Percentiles rank a stretch among this genome's conserved stretches.
These are phyloP conservation scores for Pythium folliculosum DNA, from an alignment of 352 stramenopile species.

Conservation along the genomic window DNA sequence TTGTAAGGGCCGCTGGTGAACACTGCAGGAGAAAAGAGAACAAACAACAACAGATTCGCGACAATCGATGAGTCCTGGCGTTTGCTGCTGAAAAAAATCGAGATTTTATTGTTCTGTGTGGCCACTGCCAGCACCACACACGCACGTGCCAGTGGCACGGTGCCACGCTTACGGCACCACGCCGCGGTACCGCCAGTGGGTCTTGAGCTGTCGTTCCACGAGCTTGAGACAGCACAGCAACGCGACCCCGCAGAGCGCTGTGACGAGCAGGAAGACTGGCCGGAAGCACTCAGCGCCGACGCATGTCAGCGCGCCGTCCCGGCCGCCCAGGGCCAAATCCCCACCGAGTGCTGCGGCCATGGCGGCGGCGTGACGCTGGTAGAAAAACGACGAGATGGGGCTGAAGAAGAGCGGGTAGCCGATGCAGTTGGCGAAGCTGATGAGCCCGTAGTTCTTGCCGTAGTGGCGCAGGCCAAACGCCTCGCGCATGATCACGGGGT, in stretches of 20 bases:
- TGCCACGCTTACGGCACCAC: constrained; percentile 10
- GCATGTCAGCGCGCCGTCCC: constrained; percentile 53
- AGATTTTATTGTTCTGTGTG: neutral
- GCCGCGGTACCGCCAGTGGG: constrained; percentile 20
- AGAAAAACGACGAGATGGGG: constrained; percentile 73
- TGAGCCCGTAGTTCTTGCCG: constrained; percentile 84
- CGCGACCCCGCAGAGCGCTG: constrained; percentile 54
- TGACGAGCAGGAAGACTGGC: constrained; percentile 63
- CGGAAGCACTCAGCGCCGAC: constrained; percentile 61
- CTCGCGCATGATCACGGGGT: constrained; percentile 80
- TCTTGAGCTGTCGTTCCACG: constrained; percentile 27
- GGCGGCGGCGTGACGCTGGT: constrained; percentile 41
- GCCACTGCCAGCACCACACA: neutral
- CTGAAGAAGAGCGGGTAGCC: constrained; percentile 81
- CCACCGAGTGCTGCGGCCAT: neutral
- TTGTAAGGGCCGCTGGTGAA: no score
- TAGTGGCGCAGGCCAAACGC: constrained; percentile 77
- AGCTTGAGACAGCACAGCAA: constrained; percentile 55
- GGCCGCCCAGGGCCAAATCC: neutral
- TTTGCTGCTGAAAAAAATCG: neutral
- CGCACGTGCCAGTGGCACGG: no score
- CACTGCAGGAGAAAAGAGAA: no score
- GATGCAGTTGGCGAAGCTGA: constrained; percentile 81
- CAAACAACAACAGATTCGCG: no score
- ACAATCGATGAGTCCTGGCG: no score